Conservation (phyloP, 2,329 filamentous ascomycete genomes). For the Zopfia rhizophila region DNA sequence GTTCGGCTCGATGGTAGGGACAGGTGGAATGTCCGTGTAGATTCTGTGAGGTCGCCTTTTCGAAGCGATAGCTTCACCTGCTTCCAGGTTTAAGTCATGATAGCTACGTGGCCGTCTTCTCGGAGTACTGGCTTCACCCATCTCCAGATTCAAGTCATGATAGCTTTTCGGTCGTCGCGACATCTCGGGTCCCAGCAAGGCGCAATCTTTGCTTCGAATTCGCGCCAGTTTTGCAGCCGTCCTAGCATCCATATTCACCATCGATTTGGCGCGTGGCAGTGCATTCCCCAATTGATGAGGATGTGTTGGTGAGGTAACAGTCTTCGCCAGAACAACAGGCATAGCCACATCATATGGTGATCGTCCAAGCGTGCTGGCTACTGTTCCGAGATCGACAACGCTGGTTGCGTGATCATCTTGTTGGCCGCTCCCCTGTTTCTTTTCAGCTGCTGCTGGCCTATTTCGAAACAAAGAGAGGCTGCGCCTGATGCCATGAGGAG, state of each 20-base stretch:
- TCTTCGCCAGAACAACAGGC: conserved; percentile 24
- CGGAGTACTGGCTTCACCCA: background rate
- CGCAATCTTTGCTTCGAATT: conserved; percentile 47
- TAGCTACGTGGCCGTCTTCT: conserved; percentile 7
- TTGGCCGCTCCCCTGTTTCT: conserved; percentile 26
- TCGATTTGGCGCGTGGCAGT: conserved; percentile 40
- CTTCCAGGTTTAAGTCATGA: conserved; percentile 28
- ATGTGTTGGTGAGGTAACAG: conserved; percentile 39
- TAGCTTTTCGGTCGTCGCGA: conserved; percentile 39
- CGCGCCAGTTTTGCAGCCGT: conserved; percentile 49
- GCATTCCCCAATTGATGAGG: conserved; percentile 47
- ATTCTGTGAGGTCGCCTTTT: conserved; percentile 28
- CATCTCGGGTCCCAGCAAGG: conserved; percentile 27
- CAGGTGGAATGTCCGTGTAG: conserved; percentile 33
- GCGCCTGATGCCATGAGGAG: conserved; percentile 32
- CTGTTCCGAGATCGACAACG: conserved; percentile 53
- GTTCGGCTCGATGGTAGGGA: conserved; percentile 33
- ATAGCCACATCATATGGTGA: conserved; percentile 58
- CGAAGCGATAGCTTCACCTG: conserved; percentile 32
- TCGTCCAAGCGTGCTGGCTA: conserved; percentile 53
- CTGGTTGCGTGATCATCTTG: conserved; percentile 30
- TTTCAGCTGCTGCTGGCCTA: conserved; percentile 38
- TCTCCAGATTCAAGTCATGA: conserved; percentile 34
- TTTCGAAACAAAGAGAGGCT: conserved; percentile 45
- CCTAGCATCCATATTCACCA: conserved; percentile 47